These are phyloP conservation scores for Andrographis paniculata DNA, from an alignment of 305 asterid genomes.

Conservation along the genomic window DNA sequence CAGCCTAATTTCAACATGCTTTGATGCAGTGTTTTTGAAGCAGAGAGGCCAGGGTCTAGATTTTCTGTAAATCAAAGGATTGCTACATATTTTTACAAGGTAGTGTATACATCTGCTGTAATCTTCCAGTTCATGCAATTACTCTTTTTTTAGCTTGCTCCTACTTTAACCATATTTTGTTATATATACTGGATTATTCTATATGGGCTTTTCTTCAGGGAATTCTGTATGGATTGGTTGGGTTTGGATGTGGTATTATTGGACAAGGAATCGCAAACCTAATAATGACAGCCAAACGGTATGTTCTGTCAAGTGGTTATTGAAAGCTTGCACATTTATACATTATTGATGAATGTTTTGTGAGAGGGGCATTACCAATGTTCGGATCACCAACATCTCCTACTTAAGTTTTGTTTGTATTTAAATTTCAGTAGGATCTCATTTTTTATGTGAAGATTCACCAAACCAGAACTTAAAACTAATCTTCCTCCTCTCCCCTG, in stretches of 20 bases:
- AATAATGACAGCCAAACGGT: conserved; percentile 95
- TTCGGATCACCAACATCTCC: too few species aligned
- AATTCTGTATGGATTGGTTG: conserved; percentile 75
- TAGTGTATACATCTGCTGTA: conserved; percentile 18
- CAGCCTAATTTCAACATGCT: conserved; percentile 6
- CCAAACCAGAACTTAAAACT: too few species aligned
- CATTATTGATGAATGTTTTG: too few species aligned
- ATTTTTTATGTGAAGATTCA: too few species aligned
- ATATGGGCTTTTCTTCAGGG: conserved; percentile 53
- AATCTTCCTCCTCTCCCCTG: too few species aligned
- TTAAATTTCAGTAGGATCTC: too few species aligned
- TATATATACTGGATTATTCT: conserved; percentile 6
- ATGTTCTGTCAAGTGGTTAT: conserved; percentile 13
- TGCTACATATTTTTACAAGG: conserved; percentile 86
- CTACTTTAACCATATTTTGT: conserved; percentile 3
- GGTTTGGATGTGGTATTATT: conserved; percentile 90
- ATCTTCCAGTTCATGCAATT: too few species aligned
- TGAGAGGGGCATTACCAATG: too few species aligned
- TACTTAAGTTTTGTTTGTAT: too few species aligned
- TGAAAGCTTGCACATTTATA: too few species aligned
- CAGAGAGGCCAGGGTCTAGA: conserved; percentile 80
- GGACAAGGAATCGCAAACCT: conserved; percentile 97
- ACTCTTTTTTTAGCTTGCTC: neutral
- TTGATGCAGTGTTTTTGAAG: conserved; percentile 80
- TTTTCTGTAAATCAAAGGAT: conserved; percentile 75